Percentiles rank a stretch among this genome's conserved stretches.
Evolutionary conservation across 495 filamentous ascomycete species (phyloP).

Genomic region (Polyplosphaeria fusca): DNA sequence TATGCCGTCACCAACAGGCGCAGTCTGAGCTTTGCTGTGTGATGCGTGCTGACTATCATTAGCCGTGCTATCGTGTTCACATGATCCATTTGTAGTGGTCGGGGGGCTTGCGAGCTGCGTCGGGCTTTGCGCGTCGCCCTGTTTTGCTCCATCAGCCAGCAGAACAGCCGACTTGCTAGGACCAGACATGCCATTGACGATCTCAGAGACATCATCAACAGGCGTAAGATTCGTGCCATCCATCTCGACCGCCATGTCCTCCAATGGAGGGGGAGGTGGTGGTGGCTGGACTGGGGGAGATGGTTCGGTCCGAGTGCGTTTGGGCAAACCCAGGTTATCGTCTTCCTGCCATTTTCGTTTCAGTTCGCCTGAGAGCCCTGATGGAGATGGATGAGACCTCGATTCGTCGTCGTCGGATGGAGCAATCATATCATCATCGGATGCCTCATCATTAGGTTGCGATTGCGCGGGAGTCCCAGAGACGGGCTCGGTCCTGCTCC

Average conservation of each 20-base stretch:
- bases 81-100: slow-evolving; percentile 38
- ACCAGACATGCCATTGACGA: background rate
- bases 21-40: no score
- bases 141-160: background rate
- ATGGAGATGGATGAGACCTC: slow-evolving; percentile 6
- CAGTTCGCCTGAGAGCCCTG: slow-evolving; percentile 41
- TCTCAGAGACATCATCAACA: background rate
- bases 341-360: slow-evolving; percentile 62
- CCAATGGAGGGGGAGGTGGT: slow-evolving; percentile 42
- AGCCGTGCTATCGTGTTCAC: slow-evolving; percentile 18
- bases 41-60: no score
- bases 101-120: slow-evolving; percentile 42
- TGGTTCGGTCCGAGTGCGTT: slow-evolving; percentile 39
- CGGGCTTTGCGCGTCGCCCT: background rate
- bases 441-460: slow-evolving; percentile 30
- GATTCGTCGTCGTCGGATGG: slow-evolving; percentile 57
- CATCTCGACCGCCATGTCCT: slow-evolving; percentile 30
- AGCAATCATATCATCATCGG: slow-evolving; percentile 45
- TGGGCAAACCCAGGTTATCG: slow-evolving; percentile 40
- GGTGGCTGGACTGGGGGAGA: slow-evolving; percentile 49
- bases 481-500: slow-evolving; percentile 41
- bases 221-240: slow-evolving; percentile 17
- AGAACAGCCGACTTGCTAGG: background rate
- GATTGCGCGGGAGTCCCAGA: slow-evolving; percentile 16
- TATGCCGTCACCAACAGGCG: no score